Percentiles rank a stretch among this genome's conserved stretches.
Conservation (phyloP, 2,329 filamentous ascomycete species). For the Fusarium poae region DNA sequence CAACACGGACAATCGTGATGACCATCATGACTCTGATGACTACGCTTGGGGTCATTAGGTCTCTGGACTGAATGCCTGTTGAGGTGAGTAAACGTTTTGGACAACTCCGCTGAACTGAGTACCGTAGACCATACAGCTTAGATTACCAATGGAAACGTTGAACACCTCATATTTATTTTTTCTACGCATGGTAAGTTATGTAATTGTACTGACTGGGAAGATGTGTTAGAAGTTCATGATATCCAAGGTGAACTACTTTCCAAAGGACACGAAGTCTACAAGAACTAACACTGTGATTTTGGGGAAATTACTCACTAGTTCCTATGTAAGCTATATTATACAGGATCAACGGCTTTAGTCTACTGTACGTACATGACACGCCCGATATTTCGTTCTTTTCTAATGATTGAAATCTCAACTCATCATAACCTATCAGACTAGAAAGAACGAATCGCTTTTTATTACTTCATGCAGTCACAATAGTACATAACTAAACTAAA, state of each 20-base stretch:
- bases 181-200: background rate
- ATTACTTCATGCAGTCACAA: constrained; percentile 33
- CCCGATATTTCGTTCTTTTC: too few species aligned
- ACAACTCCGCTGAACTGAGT: background rate
- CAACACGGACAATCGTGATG: background rate
- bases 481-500: background rate
- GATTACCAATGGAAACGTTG: background rate
- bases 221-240: background rate
- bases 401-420: too few species aligned
- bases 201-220: background rate
- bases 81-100: constrained; percentile 18
- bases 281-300: background rate
- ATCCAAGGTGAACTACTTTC: background rate
- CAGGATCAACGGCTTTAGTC: background rate
- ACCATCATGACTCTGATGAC: background rate
- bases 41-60: background rate
- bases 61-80: background rate
- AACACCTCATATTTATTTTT: background rate
- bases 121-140: constrained; percentile 1
- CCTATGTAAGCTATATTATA: too few species aligned
- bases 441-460: constrained; percentile 28
- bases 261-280: background rate
- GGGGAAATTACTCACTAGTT: background rate
- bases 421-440: background rate
- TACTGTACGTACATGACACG: background rate